phyloP scores from a whole-genome alignment of 2,329 filamentous ascomycete genomes.

The Sporothrix pseudoabietina region DNA sequence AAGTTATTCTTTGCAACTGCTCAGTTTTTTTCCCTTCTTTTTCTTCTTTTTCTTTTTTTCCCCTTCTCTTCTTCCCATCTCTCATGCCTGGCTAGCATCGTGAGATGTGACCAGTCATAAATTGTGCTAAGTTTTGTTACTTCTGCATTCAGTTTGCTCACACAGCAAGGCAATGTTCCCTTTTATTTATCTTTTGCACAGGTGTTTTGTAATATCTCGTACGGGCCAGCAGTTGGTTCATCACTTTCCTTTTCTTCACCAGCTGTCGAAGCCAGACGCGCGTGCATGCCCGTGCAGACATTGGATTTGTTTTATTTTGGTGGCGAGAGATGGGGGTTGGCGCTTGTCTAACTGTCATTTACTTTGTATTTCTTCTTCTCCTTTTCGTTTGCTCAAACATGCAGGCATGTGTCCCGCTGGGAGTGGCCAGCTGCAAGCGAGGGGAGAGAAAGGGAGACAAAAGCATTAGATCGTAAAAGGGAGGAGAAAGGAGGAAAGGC shows the following conservation, averaged over 20 bases:
- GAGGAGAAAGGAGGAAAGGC: neutral
- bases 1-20: neutral
- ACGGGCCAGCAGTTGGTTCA: neutral
- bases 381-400: neutral
- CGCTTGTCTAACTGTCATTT: neutral
- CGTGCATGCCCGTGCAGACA: slow-evolving; percentile 1
- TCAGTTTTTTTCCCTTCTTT: too few species aligned
- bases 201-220: neutral
- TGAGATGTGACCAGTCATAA: slow-evolving; percentile 20
- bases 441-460: neutral
- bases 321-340: neutral
- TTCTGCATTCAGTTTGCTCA: neutral
- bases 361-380: neutral
- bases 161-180: neutral
- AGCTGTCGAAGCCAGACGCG: too few species aligned
- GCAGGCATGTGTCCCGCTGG: neutral
- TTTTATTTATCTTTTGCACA: neutral
- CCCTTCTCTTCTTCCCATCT: too few species aligned
- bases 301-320: slow-evolving; percentile 13
- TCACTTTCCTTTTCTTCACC: neutral
- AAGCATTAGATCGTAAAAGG: too few species aligned
- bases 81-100: neutral
- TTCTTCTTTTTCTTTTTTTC: too few species aligned
- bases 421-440: slow-evolving; percentile 9
- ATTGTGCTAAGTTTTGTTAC: neutral